A percentile compares a stretch with the other conserved stretches of the same genome.
phyloP scores from a whole-genome alignment of 306 rosid genomes.

The Vigna trinervia region DNA sequence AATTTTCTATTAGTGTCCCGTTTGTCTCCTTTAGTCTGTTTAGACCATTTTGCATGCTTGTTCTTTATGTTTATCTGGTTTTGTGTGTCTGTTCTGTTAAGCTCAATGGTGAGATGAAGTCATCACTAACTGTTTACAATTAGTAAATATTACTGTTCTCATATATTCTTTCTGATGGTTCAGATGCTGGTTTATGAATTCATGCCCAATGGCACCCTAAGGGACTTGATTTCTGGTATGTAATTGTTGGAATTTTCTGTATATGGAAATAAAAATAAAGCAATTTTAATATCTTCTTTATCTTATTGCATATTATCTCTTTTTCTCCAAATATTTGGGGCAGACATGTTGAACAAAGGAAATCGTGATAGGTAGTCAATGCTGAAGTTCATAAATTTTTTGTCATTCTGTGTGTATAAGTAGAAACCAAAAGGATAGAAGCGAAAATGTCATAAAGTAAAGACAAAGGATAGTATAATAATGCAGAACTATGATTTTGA shows the following conservation, averaged over 20 bases:
- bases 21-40: slow-evolving; percentile 1
- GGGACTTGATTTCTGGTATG: slow-evolving; percentile 85
- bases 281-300: background rate
- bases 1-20: background rate
- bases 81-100: background rate
- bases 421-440: background rate
- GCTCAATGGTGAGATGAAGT: background rate
- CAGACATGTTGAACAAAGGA: background rate
- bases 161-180: slow-evolving; percentile 42
- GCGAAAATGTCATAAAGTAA: background rate
- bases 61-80: background rate
- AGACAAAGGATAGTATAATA: background rate
- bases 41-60: background rate
- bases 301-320: slow-evolving; percentile 19
- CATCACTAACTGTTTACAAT: background rate
- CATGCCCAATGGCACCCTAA: slow-evolving; percentile 84
- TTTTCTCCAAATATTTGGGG: background rate
- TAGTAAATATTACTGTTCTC: slow-evolving; percentile 28
- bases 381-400: too few relatives aligned
- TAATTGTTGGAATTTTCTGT: slow-evolving; percentile 6
- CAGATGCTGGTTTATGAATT: slow-evolving; percentile 95
- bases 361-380: background rate
- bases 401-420: background rate
- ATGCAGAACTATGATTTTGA: background rate
- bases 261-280: background rate